These are phyloP conservation scores for Chytriomyces hyalinus DNA, from an alignment of 192 early-diverging fungal genomes.

Conservation along the genomic window DNA sequence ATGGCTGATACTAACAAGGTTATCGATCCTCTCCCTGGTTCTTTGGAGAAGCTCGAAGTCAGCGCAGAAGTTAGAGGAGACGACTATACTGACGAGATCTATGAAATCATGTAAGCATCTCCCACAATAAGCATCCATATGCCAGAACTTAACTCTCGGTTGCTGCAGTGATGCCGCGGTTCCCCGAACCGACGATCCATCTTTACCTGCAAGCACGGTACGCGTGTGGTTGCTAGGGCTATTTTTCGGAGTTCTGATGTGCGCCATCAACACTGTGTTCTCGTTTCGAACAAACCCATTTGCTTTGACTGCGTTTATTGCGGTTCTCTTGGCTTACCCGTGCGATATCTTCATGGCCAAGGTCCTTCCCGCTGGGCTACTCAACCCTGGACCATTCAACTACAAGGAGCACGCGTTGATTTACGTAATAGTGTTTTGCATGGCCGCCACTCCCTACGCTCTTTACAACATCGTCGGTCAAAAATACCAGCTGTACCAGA, in stretches of 20 bases:
- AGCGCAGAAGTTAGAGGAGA: no score
- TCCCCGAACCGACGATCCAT: constrained; percentile 41
- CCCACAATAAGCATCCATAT: no score
- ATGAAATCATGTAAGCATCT: no score
- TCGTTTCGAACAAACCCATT: constrained; percentile 18
- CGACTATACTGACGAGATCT: no score
- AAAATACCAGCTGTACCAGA: constrained; percentile 22
- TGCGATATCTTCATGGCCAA: constrained; percentile 36
- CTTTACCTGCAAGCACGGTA: constrained; percentile 72
- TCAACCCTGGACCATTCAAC: constrained; percentile 27
- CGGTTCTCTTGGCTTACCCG: constrained; percentile 8
- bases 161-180: background rate
- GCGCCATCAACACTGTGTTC: background rate
- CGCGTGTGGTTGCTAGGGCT: constrained; percentile 73
- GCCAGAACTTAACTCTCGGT: no score
- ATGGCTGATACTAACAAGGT: no score
- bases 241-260: constrained; percentile 52
- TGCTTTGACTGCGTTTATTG: background rate
- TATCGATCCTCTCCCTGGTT: no score
- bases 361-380: background rate
- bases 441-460: constrained; percentile 6
- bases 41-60: no score
- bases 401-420: constrained; percentile 75
- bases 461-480: constrained; percentile 27
- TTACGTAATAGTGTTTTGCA: constrained; percentile 36